Evolutionary conservation across 2,329 filamentous ascomycete genomes (phyloP), one percentile per base, ranked within the genome.

Genomic region (Sphaerulina populicola): DNA sequence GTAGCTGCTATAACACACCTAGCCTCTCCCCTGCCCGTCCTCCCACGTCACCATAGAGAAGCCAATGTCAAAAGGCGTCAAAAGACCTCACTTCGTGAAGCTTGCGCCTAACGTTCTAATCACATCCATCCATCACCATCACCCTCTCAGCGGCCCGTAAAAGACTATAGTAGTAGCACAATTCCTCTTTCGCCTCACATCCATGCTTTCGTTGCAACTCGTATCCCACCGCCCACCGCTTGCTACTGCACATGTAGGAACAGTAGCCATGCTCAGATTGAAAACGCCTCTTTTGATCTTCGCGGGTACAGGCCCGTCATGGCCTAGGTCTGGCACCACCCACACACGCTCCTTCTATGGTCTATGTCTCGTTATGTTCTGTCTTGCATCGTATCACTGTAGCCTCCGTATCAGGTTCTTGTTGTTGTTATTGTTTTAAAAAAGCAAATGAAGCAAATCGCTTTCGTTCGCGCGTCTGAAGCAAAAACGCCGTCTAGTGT

Each of bases 291-390:
- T 27, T 42, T 48, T 49, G 36, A 30, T 39, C 39, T 36, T 18
- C 11, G 38, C 38, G 46, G 33, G 44, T 39, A 38, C 38, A 49
- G 38, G 38, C 31, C 38, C 38, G 40, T 29, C 23, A 15, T n/a
- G 31, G 31, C 31, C 31, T 11, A 35, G 31, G 31, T 35, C 31
- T 35, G 31, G 31, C 31, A 47, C 44, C 44, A 37, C 14, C 9
- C 46, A 31, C 46, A 38, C 38, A 38, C 38, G 30, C 46, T 40
- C 31, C 35, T 21, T 50, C 48, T 50, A 50, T 50, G 44, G 12
- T 50, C 48, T 50, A 50, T 50, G 27, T 50, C 41, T 50, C 48
- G 48, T 50, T 39, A 50, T 50, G 48, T 50, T 50, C 48, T 50
- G 48, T 50, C 40, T 50, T 35, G 29, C 33, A 35, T 50, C 41